These are phyloP conservation scores for Bipolaris oryzae DNA, from an alignment of 2,329 filamentous ascomycete species.

Conservation along the genomic window DNA sequence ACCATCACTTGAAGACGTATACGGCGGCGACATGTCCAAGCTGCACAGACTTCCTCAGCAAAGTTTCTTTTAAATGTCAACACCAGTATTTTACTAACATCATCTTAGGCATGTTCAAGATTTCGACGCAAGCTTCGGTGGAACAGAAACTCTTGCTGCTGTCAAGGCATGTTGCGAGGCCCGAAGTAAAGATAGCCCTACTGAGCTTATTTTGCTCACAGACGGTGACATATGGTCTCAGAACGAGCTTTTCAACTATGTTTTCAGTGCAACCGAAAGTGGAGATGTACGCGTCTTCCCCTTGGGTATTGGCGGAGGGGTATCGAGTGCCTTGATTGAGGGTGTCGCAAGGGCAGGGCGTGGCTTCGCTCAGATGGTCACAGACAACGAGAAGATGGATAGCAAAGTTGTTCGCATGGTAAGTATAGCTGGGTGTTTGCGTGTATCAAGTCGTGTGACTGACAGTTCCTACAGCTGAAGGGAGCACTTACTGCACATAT, in stretches of 20 bases:
- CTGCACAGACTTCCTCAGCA: background rate
- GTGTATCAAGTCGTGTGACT: background rate
- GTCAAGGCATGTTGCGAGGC: constrained; percentile 3
- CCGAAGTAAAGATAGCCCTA: background rate
- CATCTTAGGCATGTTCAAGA: background rate
- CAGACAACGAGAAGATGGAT: constrained; percentile 7
- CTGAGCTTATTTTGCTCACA: constrained; percentile 10
- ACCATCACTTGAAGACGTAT: background rate
- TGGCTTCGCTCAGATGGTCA: constrained; percentile 13
- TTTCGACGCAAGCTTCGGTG: constrained; percentile 3
- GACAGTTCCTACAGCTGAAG: constrained; percentile 1
- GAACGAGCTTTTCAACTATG: background rate
- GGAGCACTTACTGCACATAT: constrained; percentile 12
- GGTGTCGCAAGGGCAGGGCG: constrained; percentile 10
- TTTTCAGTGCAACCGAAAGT: background rate
- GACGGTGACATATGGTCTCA: constrained; percentile 12
- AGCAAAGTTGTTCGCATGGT: constrained; percentile 13
- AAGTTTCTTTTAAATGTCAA: background rate
- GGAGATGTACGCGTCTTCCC: constrained; percentile 9
- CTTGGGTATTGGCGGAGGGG: constrained; percentile 6
- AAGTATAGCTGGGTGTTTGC: background rate
- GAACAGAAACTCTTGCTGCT: constrained; percentile 3
- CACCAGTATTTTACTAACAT: background rate
- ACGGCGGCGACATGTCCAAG: background rate
- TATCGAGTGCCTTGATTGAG: constrained; percentile 9